Evolutionary conservation across 2,329 filamentous ascomycete species (phyloP), one percentile per base, ranked within the genome.

Genomic region (Fusarium sp.): DNA sequence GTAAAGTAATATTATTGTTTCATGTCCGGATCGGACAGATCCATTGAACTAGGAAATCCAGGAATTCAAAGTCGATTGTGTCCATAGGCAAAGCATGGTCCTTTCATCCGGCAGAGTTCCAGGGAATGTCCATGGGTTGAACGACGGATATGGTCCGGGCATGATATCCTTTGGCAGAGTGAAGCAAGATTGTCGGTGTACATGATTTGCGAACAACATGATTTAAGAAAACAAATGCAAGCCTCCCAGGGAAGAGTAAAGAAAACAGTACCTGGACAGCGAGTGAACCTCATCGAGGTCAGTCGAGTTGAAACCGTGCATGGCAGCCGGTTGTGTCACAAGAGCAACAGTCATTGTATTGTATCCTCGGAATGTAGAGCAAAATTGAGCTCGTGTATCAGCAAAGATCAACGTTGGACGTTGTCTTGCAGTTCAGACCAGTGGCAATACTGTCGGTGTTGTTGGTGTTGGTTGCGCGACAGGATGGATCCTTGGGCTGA

Each of bases 191-290:
- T 28, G 45, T 60, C 48, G 41, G 7, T 35, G 6, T 68, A 77
- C 75, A 77, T 60, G 67, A 71, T 51, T 65, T 65, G 65, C 52
- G 65, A 57, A 51, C 56, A 59, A 75, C 70, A 73, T 64, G 59
- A 69, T 39, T 36, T 34, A 5, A 29, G 55, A 76, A 72, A 75
- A 52, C 69, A 76, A 71, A 79, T 69, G 73, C 73, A 75, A 72
- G 72, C 64, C 70, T 76, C 76, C 78, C 80, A 76, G 76, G 78
- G 73, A 75, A 75, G 74, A 75, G 71, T 68, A 75, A 79, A 80
- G 75, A 75, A 79, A 81, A 81, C 81, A 85, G 79, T 87, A 87
- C 85, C 85, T 87, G 79, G 83, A 80, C 74, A 85, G 81, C 72
- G 82, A 83, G 74, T 84, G 80, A 77, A 84, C 82, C 77, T 86